phyloP scores from a whole-genome alignment of 495 filamentous ascomycete genomes.

The Aspergillus diversus region DNA sequence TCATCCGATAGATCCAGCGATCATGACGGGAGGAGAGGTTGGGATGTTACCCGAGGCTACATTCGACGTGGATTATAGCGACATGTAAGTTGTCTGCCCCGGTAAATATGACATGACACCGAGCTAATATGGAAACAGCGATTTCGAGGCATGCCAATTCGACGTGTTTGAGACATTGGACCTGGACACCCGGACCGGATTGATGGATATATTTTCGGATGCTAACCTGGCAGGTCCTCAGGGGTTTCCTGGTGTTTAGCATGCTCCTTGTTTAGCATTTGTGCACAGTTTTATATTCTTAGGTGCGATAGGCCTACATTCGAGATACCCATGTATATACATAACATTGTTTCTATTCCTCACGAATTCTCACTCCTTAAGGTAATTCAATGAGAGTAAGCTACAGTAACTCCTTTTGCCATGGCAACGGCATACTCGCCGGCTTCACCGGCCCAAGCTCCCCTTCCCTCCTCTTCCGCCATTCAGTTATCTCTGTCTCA shows the following conservation, averaged over 20 bases:
- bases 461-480: slow-evolving; percentile 4
- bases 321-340: no score
- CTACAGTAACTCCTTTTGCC: background rate
- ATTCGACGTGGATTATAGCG: background rate
- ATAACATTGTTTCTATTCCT: background rate
- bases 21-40: background rate
- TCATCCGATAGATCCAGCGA: background rate
- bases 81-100: background rate
- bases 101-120: background rate
- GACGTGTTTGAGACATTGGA: slow-evolving; percentile 7
- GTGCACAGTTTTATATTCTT: no score
- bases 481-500: slow-evolving; percentile 15
- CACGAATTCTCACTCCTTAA: background rate
- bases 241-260: background rate
- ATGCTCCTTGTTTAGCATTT: no score
- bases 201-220: slow-evolving; percentile 4
- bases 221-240: background rate
- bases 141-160: slow-evolving; percentile 6
- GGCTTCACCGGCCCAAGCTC: background rate
- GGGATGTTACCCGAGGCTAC: background rate
- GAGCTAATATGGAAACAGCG: background rate
- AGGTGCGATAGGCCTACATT: no score
- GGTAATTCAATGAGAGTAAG: no score
- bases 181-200: background rate
- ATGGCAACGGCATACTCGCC: background rate